Evolutionary conservation across 495 filamentous ascomycete species (phyloP).

Genomic region (Bacidia rubella): DNA sequence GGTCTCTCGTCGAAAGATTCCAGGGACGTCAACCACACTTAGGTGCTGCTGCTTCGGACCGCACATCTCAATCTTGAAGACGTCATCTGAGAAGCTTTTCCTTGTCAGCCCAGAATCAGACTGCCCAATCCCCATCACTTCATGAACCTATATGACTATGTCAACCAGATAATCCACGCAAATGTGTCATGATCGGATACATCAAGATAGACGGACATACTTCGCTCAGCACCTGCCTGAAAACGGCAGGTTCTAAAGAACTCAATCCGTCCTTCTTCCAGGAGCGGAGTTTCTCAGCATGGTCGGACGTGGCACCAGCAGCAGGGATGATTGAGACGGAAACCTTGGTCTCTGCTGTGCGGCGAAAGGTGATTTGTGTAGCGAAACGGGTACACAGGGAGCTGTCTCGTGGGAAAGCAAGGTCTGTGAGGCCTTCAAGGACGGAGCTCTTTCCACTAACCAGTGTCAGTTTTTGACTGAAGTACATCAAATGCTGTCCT

Average conservation of each 20-base stretch:
- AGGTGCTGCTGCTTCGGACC: constrained; percentile 45
- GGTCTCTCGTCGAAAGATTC: constrained; percentile 45
- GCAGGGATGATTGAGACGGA: constrained; percentile 21
- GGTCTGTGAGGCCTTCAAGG: constrained; percentile 30
- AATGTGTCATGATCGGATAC: too few relatives aligned
- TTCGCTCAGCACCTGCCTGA: too few relatives aligned
- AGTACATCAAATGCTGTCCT: constrained; percentile 19
- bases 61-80: constrained; percentile 44
- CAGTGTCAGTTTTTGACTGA: neutral
- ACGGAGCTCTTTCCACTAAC: constrained; percentile 33
- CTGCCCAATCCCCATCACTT: constrained; percentile 22
- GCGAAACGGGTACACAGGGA: constrained; percentile 34
- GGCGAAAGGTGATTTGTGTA: constrained; percentile 37
- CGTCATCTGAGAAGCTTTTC: constrained; percentile 39
- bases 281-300: constrained; percentile 16
- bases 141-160: constrained; percentile 24
- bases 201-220: too few relatives aligned
- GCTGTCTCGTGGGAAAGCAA: constrained; percentile 31
- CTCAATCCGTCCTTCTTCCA: constrained; percentile 19
- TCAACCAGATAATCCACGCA: too few relatives aligned
- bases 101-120: constrained; percentile 5
- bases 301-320: constrained; percentile 13
- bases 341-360: constrained; percentile 12
- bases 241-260: constrained; percentile 11
- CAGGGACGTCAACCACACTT: constrained; percentile 49